Base-by-base conservation (phyloP, 768 basidiomycete genomes). In the Xerocomellus dryophilus region DNA sequence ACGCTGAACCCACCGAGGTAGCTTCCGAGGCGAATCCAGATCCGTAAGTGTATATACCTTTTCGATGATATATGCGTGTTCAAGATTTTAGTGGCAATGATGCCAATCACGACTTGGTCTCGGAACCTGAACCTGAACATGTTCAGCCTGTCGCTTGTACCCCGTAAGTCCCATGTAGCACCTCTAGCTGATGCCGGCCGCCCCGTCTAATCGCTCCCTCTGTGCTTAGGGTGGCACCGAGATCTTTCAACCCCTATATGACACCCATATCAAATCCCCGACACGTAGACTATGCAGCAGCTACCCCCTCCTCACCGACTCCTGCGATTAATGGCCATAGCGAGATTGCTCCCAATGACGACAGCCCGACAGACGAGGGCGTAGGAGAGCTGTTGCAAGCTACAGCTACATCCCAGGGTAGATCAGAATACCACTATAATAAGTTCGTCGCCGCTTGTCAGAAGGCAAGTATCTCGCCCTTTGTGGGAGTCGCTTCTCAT, bases 181-280 rank as follows among this genome's bases (percentile, higher is more conserved):
- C 18, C 7, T 43, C 15, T 1, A 8, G 42, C 8, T 31, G 25
- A 40, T 40, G 36, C 23, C 23, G 7, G 40, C 3, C 9, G 31
- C n/a, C n/a, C n/a, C n/a, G 14, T 14, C n/a, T 35, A 12, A 43
- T 18, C 7, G 12, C 21, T 34, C 32, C 25, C 17, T 29, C 14
- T 43, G 17, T 42, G 43, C n/a, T 38, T 25, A 65, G 61, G 7
- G 46, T 52, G 7, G 66, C 49, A 4, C 35, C 50, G 35, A 62
- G 55, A 48, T 36, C 46, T 25, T 52, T 57, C 7, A 68, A 66
- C 44, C 66, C 63, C 1, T 66, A 66, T 38, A 43, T 66, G 66
- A 66, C 65, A 18, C 65, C 65, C 0, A 1, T 66, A 23, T 66
- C 63, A n/a, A 65, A 67, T 42, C 54, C 66, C 18, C 60, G 65